These are phyloP conservation scores for Bjerkandera adusta DNA, from an alignment of 1,284 basidiomycete genomes.

Conservation along the genomic window DNA sequence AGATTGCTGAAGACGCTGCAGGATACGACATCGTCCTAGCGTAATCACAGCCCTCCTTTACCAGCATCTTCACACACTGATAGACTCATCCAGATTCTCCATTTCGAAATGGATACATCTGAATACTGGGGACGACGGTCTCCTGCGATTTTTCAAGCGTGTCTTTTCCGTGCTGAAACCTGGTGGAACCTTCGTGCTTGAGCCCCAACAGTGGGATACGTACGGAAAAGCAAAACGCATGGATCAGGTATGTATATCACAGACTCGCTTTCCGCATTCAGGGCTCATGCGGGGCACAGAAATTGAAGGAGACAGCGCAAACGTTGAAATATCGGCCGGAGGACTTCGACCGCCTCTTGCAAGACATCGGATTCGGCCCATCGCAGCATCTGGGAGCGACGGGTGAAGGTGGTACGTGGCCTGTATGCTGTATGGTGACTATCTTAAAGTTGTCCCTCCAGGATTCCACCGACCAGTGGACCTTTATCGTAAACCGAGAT, in stretches of 20 bases:
- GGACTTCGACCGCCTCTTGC: conserved; percentile 54
- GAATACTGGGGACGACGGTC: conserved; percentile 67
- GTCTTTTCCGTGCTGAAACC: conserved; percentile 53
- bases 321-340: conserved; percentile 55
- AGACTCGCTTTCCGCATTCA: conserved; percentile 1
- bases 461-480: conserved; percentile 51
- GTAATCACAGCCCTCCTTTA: too few species aligned
- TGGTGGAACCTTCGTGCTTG: conserved; percentile 66
- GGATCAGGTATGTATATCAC: conserved; percentile 51
- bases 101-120: conserved; percentile 87
- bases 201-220: conserved; percentile 78
- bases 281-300: conserved; percentile 29
- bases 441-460: conserved; percentile 26
- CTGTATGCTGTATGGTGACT: too few species aligned
- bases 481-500: conserved; percentile 37
- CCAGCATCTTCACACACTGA: too few species aligned
- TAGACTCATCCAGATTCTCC: conserved; percentile 55
- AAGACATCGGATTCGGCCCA: conserved; percentile 58
- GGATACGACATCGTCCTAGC: conserved; percentile 74
- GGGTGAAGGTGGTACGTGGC: conserved; percentile 59
- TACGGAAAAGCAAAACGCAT: conserved; percentile 74
- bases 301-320: conserved; percentile 56
- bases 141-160: conserved; percentile 61
- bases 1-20: conserved; percentile 52
- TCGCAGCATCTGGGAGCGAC: conserved; percentile 48